These are phyloP conservation scores for Ophiorrhiza pumila DNA, from an alignment of 257 asterid genomes.

Conservation along the genomic window DNA sequence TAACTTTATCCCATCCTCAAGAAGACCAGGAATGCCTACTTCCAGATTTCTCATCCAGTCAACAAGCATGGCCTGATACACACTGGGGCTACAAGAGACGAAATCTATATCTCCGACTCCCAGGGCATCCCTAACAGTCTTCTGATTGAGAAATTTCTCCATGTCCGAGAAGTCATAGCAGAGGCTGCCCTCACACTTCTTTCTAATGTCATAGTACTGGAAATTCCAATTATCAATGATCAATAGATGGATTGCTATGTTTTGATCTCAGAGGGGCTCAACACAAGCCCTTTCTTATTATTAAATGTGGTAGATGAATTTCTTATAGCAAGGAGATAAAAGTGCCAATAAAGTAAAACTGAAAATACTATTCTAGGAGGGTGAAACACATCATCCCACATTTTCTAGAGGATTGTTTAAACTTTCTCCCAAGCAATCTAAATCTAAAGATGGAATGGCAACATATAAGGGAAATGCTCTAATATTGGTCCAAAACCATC, in stretches of 20 bases:
- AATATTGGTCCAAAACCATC: background rate
- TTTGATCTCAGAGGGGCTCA: background rate
- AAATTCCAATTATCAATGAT: slow-evolving; percentile 7
- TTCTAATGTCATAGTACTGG: slow-evolving; percentile 73
- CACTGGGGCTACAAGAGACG: slow-evolving; percentile 65
- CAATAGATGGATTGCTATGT: background rate
- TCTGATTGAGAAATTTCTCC: slow-evolving; percentile 60
- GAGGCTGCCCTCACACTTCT: slow-evolving; percentile 67
- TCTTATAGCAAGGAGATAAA: background rate
- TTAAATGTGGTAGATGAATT: background rate
- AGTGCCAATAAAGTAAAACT: background rate
- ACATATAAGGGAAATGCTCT: background rate
- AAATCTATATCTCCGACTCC: slow-evolving; percentile 73
- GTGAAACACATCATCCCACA: background rate
- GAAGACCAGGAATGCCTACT: slow-evolving; percentile 70
- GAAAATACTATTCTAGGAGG: background rate
- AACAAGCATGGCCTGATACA: slow-evolving; percentile 72
- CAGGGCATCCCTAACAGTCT: slow-evolving; percentile 48
- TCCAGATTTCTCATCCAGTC: slow-evolving; percentile 90
- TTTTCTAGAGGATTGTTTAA: background rate
- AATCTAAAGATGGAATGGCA: background rate
- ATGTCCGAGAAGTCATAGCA: slow-evolving; percentile 80
- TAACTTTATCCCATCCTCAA: slow-evolving; percentile 64
- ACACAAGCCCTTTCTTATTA: background rate
- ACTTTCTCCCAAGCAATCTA: background rate